Evolutionary conservation across 768 basidiomycete genomes (phyloP), one percentile per base, ranked within the genome.

Genomic region (Tulasnella calospora): DNA sequence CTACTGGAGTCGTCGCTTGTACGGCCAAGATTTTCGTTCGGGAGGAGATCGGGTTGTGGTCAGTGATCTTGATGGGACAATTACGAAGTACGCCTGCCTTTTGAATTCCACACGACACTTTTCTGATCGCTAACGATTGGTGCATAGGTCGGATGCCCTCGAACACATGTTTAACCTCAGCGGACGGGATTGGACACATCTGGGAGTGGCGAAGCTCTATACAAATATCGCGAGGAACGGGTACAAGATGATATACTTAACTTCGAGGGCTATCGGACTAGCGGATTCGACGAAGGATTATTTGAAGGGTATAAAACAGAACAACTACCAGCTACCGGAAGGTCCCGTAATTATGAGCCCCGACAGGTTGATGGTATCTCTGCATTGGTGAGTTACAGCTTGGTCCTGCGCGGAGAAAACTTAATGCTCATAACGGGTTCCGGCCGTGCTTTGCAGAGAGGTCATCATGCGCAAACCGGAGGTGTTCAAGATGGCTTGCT

Each of bases 11-110:
- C 0, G 89, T 93, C 94, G 13, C 13, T 8, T 44, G 41, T 10
- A 44, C 41, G 9, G 41, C 98, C 27, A 89, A 95, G 6, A 94
- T 99, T 79, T 99, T 99, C 81, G 88, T 99, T 33, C 99, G 96
- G 96, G 94, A 98, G 78, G 89, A 91, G n/a, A 98, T 82, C 88
- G 89, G 3, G 90, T 99, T 30, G 93, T 99, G 35, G 90, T 99
- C 55, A 98, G 96, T 57, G 98, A 99, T 82, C 99, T 99, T 79
- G 98, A 99, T 82, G 98, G 98, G 8, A 99, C 97, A 0, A 99
- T 99, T 83, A 99, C 98, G 12, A 99, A 98, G 95, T 97, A 80
- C 33, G 89, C 82, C 21, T 3, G 17, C 2, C 15, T 7, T 19
- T 12, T 3, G 46, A 41, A 2, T n/a, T 5, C 35, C 67, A 23